Percentiles rank a stretch among this genome's conserved stretches.
These are phyloP conservation scores for Chlamydomonas asymmetrica DNA, from an alignment of 139 green algal genomes.

Conservation along the genomic window DNA sequence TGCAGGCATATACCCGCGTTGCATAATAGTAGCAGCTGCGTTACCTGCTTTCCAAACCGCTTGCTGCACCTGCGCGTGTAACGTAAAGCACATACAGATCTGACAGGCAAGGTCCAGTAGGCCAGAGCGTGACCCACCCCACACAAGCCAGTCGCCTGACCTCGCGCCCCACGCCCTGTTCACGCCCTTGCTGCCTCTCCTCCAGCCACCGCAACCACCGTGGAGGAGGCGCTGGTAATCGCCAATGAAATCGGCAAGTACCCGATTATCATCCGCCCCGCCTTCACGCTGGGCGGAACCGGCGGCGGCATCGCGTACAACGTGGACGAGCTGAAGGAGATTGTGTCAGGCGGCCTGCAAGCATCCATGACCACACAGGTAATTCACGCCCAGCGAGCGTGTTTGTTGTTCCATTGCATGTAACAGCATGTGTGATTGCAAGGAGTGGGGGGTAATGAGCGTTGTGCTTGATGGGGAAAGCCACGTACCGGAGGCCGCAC, in stretches of 20 bases:
- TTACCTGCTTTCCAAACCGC: neutral
- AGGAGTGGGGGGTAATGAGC: too few relatives aligned
- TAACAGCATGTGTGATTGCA: too few relatives aligned
- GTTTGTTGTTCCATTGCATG: neutral
- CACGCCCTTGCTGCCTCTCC: neutral
- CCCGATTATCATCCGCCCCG: conserved; percentile 97
- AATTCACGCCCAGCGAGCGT: neutral
- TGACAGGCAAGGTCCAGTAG: too few relatives aligned
- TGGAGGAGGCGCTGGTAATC: conserved; percentile 69
- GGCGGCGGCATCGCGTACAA: conserved; percentile 99
- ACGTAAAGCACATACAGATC: too few relatives aligned
- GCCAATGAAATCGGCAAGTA: conserved; percentile 77
- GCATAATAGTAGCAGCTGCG: too few relatives aligned
- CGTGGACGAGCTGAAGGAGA: conserved; percentile 92
- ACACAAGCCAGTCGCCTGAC: neutral
- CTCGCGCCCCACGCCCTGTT: too few relatives aligned
- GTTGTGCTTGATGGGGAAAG: too few relatives aligned
- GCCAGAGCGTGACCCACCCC: neutral
- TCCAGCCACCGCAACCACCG: conserved; percentile 53
- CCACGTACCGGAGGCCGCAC: too few relatives aligned
- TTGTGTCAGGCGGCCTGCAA: conserved; percentile 81
- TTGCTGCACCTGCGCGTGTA: too few relatives aligned
- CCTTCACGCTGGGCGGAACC: conserved; percentile 97
- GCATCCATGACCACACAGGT: conserved; percentile 93
- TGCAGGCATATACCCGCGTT: too few relatives aligned